Evolutionary conservation across 352 stramenopile genomes (phyloP).

Genomic region (Globisporangium mamillatum): DNA sequence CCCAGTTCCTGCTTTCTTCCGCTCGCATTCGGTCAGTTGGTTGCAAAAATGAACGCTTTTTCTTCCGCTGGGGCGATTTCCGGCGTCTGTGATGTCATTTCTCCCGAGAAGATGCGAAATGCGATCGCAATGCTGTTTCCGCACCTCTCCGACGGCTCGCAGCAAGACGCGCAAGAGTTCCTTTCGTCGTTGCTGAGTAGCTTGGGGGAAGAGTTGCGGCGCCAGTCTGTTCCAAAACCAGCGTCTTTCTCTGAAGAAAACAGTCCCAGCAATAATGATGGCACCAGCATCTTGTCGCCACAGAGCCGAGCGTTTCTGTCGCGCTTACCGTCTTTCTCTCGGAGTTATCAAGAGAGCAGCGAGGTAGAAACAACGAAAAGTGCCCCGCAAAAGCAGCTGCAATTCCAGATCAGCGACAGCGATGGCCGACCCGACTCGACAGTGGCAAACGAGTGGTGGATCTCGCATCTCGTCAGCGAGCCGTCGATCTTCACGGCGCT

Average conservation of each 20-base stretch:
- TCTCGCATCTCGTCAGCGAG: constrained; percentile 93
- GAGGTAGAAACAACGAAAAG: neutral
- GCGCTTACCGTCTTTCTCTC: constrained; percentile 20
- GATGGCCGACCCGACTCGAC: constrained; percentile 91
- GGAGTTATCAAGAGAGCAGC: neutral
- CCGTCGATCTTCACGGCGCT: constrained; percentile 94
- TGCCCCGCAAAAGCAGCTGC: neutral
- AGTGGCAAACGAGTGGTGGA: constrained; percentile 97
- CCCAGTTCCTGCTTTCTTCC: constrained; percentile 30
- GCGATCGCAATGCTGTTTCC: constrained; percentile 73
- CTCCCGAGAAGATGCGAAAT: constrained; percentile 74
- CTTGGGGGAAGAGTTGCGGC: constrained; percentile 93
- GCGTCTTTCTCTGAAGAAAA: neutral
- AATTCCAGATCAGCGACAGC: constrained; percentile 77
- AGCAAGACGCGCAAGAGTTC: constrained; percentile 97
- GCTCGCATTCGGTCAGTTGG: constrained; percentile 79
- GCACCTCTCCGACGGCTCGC: constrained; percentile 89
- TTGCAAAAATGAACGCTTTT: constrained; percentile 44
- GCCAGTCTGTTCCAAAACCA: constrained; percentile 32
- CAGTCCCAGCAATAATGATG: neutral
- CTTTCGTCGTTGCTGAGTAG: constrained; percentile 90
- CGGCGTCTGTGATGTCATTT: constrained; percentile 34
- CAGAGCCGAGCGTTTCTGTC: constrained; percentile 28
- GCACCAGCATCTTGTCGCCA: constrained; percentile 55
- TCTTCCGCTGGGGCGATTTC: constrained; percentile 24